These are phyloP conservation scores for Phytophthora parvispora DNA, from an alignment of 352 stramenopile genomes.

Conservation along the genomic window DNA sequence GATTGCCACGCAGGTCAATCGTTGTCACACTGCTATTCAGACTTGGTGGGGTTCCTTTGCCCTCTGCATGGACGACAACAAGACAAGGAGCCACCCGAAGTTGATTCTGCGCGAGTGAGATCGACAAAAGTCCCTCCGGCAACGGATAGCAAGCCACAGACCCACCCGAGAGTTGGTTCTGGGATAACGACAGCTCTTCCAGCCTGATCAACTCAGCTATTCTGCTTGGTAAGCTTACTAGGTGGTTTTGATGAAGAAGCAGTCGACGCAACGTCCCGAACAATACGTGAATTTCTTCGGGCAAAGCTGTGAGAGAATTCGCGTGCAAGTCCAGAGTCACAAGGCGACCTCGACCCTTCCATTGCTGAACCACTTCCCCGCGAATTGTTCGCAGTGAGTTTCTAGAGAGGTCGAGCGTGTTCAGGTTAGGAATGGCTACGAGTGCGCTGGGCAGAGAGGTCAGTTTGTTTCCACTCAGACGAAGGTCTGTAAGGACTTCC, in stretches of 20 bases:
- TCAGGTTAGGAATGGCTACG: conserved; percentile 22
- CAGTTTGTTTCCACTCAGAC: conserved; percentile 27
- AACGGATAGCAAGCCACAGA: conserved; percentile 30
- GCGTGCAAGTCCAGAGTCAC: conserved; percentile 46
- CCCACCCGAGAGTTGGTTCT: conserved; percentile 30
- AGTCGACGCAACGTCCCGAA: conserved; percentile 39
- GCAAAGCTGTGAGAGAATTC: conserved; percentile 48
- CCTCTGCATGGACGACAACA: conserved; percentile 23
- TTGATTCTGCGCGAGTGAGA: conserved; percentile 56
- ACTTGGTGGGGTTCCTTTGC: conserved; percentile 10
- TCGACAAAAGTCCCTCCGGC: conserved; percentile 9
- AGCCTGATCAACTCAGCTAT: conserved; percentile 42
- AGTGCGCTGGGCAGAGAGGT: conserved; percentile 23
- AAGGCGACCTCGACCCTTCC: conserved; percentile 30
- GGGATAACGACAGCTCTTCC: conserved; percentile 30
- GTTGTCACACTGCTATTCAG: conserved; percentile 28
- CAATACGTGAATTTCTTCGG: conserved; percentile 47
- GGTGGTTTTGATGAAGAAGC: conserved; percentile 54
- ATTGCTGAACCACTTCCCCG: conserved; percentile 30
- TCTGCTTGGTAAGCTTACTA: conserved; percentile 42
- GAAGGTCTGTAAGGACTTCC: conserved; percentile 17
- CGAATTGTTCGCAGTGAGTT: conserved; percentile 30
- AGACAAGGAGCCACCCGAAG: conserved; percentile 36
- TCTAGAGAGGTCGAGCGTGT: conserved; percentile 28
- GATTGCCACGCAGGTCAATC: conserved; percentile 43